These are phyloP conservation scores for Niebla homalea DNA, from an alignment of 495 filamentous ascomycete species.

Conservation along the genomic window DNA sequence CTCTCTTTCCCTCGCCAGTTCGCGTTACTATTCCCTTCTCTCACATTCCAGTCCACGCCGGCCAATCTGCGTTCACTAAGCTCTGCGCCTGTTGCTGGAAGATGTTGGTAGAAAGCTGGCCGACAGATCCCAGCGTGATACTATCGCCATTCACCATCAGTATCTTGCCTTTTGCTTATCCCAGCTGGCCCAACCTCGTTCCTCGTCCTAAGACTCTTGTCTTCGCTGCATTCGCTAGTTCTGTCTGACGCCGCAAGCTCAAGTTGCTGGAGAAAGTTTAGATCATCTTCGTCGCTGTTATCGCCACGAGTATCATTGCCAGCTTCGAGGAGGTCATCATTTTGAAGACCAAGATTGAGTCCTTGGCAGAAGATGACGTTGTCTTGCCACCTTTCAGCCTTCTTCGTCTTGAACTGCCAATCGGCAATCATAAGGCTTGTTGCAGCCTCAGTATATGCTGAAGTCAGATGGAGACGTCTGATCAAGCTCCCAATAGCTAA, in stretches of 20 bases:
- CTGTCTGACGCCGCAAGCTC: neutral
- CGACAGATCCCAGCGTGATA: no score
- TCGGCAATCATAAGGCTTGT: neutral
- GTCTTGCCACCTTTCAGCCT: neutral
- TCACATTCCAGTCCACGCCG: no score
- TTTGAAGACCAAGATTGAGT: neutral
- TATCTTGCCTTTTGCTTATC: neutral
- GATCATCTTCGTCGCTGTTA: neutral
- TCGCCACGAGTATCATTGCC: neutral
- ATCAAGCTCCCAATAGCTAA: neutral
- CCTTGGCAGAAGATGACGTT: neutral
- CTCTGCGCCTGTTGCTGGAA: no score
- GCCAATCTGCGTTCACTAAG: no score
- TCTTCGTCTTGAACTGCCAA: neutral
- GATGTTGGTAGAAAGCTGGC: no score
- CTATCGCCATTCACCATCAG: no score
- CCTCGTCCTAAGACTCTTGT: neutral
- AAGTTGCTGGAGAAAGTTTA: neutral
- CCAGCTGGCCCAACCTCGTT: neutral
- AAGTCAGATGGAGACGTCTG: neutral
- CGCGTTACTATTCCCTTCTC: no score
- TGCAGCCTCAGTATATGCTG: neutral
- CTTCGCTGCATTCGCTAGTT: neutral
- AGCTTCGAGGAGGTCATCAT: neutral
- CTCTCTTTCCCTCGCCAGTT: no score